Evolutionary conservation across 2,329 filamentous ascomycete species (phyloP).

Genomic region (Xylaria sp.): DNA sequence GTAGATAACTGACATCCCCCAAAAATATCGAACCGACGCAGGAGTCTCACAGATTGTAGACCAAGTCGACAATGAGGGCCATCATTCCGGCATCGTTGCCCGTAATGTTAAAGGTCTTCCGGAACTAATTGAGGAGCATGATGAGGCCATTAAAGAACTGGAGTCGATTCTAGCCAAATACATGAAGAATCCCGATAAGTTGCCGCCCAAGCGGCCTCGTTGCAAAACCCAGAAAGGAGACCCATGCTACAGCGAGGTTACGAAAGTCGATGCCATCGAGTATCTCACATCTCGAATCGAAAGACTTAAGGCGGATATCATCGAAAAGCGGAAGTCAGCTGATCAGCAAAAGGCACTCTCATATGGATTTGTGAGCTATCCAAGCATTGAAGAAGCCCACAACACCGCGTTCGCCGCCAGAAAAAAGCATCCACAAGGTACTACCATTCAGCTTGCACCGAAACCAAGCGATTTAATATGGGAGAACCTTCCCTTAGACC

Average conservation of each 20-base stretch:
- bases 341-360: constrained; percentile 89
- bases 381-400: constrained; percentile 86
- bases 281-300: constrained; percentile 87
- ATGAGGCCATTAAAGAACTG: constrained; percentile 79
- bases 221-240: constrained; percentile 84
- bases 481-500: constrained; percentile 70
- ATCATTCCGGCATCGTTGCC: constrained; percentile 69
- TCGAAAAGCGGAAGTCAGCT: constrained; percentile 79
- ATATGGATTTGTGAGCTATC: constrained; percentile 92
- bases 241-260: constrained; percentile 67
- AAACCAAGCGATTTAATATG: constrained; percentile 91
- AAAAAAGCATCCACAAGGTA: constrained; percentile 80
- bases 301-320: constrained; percentile 82
- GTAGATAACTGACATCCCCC: constrained; percentile 85
- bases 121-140: constrained; percentile 82
- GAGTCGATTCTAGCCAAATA: constrained; percentile 88
- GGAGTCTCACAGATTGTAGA: constrained; percentile 71
- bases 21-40: constrained; percentile 79
- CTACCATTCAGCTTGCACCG: constrained; percentile 80
- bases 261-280: constrained; percentile 90
- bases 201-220: constrained; percentile 79
- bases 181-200: constrained; percentile 80
- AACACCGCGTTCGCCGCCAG: constrained; percentile 82
- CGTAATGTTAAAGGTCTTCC: constrained; percentile 91
- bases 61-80: constrained; percentile 54